Conservation (phyloP, 1,284 basidiomycete genomes). For the Puccinia horiana region DNA sequence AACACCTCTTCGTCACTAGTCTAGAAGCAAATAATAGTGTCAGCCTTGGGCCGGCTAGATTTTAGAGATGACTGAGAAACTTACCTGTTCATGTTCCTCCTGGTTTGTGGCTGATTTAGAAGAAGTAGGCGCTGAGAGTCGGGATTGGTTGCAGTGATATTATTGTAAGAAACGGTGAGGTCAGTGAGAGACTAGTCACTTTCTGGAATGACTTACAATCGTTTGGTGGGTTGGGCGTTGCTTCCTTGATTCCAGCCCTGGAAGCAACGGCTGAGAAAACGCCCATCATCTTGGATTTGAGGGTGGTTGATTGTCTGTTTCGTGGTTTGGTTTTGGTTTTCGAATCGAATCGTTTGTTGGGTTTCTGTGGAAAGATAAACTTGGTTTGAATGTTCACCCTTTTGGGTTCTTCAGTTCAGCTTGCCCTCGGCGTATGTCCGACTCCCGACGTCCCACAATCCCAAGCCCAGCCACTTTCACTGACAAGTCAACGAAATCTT, state of each 20-base stretch:
- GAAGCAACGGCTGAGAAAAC: constrained; percentile 36
- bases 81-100: neutral
- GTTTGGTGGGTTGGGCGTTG: neutral
- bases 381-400: neutral
- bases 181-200: too few relatives aligned
- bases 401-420: neutral
- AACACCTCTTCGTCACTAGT: constrained; percentile 59
- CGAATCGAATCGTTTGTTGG: neutral
- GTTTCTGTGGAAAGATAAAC: neutral
- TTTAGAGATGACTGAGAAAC: neutral
- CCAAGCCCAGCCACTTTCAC: too few relatives aligned
- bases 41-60: neutral
- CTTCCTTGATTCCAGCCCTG: constrained; percentile 18
- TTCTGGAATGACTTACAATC: constrained; percentile 10
- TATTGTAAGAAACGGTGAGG: neutral
- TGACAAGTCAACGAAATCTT: too few relatives aligned
- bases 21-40: neutral
- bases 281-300: constrained; percentile 14
- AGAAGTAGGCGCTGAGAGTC: neutral
- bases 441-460: neutral
- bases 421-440: neutral
- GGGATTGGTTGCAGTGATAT: neutral
- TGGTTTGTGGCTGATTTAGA: neutral
- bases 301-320: neutral
- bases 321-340: neutral